A percentile compares a stretch with the other conserved stretches of the same genome.
Conservation (phyloP, 2,329 filamentous ascomycete species). For the Fusarium chuoi region DNA sequence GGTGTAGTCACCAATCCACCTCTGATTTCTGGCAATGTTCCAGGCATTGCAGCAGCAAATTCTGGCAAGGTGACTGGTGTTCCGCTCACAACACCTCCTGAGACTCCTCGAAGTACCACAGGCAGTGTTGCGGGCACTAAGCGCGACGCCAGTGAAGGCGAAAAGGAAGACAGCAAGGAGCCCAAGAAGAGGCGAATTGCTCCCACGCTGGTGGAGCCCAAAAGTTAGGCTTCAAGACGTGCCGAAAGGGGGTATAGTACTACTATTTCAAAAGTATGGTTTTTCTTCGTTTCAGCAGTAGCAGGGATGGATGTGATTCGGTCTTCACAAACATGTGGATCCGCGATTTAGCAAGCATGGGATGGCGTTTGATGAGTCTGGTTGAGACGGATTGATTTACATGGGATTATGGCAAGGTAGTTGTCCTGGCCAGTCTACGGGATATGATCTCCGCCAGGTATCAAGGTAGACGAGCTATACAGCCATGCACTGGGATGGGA, state of each 20-base stretch:
- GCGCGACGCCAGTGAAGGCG: conserved; percentile 66
- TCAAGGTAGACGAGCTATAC: conserved; percentile 25
- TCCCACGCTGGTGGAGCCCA: conserved; percentile 66
- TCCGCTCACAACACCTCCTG: conserved; percentile 88
- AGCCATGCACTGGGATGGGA: conserved; percentile 14
- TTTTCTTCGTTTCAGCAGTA: conserved; percentile 19
- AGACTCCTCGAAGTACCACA: conserved; percentile 72
- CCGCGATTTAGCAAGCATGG: conserved; percentile 43
- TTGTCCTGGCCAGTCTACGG: conserved; percentile 7
- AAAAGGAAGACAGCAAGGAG: conserved; percentile 63
- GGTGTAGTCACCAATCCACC: conserved; percentile 80
- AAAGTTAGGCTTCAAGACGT: conserved; percentile 12
- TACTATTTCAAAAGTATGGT: conserved; percentile 27
- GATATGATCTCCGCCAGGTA: conserved; percentile 7
- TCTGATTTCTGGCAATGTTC: conserved; percentile 80
- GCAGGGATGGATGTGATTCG: conserved; percentile 10
- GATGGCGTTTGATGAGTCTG: conserved; percentile 45
- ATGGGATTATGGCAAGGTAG: background rate
- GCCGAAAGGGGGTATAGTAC: background rate
- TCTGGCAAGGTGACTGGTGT: conserved; percentile 71
- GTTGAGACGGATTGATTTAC: conserved; percentile 16
- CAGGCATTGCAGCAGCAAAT: conserved; percentile 78
- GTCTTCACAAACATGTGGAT: conserved; percentile 21
- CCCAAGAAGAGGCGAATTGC: conserved; percentile 78
- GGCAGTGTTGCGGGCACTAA: conserved; percentile 58